A percentile compares a stretch with the other conserved stretches of the same genome.
Evolutionary conservation across 2,329 filamentous ascomycete species (phyloP).

Genomic region (Geosmithia putterillii): DNA sequence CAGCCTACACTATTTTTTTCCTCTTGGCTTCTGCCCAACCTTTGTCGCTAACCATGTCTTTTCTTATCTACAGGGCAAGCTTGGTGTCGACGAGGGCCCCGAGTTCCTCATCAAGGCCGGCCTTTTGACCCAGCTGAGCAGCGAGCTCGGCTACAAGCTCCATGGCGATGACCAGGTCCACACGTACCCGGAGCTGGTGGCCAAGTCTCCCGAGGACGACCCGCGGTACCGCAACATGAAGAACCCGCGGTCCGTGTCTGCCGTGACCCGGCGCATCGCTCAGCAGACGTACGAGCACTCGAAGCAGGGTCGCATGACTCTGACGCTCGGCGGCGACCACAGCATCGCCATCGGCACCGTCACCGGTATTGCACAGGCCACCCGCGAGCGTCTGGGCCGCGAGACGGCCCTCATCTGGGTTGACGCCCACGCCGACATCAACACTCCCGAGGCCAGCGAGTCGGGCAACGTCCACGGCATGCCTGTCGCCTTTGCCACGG

Average conservation of each 20-base stretch:
- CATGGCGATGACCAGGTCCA: slow-evolving; percentile 76
- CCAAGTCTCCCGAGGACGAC: slow-evolving; percentile 54
- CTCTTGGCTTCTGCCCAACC: not conserved
- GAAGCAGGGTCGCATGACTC: slow-evolving; percentile 67
- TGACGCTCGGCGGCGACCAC: slow-evolving; percentile 94
- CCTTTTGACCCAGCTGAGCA: slow-evolving; percentile 67
- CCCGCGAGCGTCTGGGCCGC: slow-evolving; percentile 65
- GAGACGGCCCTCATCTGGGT: slow-evolving; percentile 98
- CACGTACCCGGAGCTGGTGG: slow-evolving; percentile 65
- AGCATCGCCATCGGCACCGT: slow-evolving; percentile 92
- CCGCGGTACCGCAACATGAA: slow-evolving; percentile 87
- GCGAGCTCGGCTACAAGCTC: slow-evolving; percentile 81
- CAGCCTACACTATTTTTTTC: not conserved
- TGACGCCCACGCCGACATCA: slow-evolving; percentile 96
- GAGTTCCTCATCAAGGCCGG: slow-evolving; percentile 81
- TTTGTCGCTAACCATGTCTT: slow-evolving; percentile 1
- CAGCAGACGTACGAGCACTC: slow-evolving; percentile 83
- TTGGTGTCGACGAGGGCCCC: slow-evolving; percentile 83
- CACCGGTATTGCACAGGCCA: slow-evolving; percentile 74
- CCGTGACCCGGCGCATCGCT: slow-evolving; percentile 69
- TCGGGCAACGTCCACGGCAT: slow-evolving; percentile 97
- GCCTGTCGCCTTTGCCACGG: slow-evolving; percentile 86
- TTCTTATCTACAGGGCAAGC: slow-evolving; percentile 53
- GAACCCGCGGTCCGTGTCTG: slow-evolving; percentile 75
- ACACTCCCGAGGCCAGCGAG: slow-evolving; percentile 79